phyloP scores from a whole-genome alignment of 495 filamentous ascomycete genomes.

The Hyaloscypha variabilis region DNA sequence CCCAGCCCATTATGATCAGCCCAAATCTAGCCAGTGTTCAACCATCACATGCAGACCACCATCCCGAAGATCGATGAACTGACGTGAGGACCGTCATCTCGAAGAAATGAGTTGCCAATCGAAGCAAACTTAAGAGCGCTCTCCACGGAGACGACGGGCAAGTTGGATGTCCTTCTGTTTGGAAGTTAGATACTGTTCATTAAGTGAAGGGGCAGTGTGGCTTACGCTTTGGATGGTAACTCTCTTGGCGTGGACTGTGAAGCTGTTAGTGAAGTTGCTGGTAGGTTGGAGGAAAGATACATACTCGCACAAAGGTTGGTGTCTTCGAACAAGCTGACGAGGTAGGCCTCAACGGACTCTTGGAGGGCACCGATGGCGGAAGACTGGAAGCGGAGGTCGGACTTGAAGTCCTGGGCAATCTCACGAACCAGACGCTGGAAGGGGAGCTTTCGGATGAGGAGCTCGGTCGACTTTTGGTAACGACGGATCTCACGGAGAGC shows the following conservation, averaged over 20 bases:
- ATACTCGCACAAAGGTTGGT: conserved; percentile 91
- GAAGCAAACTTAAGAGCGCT: conserved; percentile 53
- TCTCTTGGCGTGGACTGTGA: conserved; percentile 96
- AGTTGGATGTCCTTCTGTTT: conserved; percentile 31
- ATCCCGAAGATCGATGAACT: not conserved
- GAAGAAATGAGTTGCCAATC: conserved; percentile 6
- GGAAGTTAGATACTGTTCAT: too few species aligned
- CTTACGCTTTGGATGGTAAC: conserved; percentile 84
- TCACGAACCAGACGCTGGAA: conserved; percentile 99
- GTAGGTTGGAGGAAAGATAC: too few species aligned
- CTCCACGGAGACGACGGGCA: conserved; percentile 85
- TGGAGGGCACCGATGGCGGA: conserved; percentile 99
- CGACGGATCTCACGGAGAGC: conserved; percentile 99
- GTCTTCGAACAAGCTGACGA: conserved; percentile 99
- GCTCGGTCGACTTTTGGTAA: conserved; percentile 99
- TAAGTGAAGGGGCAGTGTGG: too few species aligned
- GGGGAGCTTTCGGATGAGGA: conserved; percentile 99
- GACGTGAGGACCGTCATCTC: conserved; percentile 14
- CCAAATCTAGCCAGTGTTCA: conserved; percentile 16
- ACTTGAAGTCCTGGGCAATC: conserved; percentile 99
- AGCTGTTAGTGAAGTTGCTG: too few species aligned
- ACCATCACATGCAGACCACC: conserved; percentile 2
- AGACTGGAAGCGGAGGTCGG: conserved; percentile 98
- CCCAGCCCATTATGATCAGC: conserved; percentile 30
- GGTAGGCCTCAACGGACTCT: conserved; percentile 99